Evolutionary conservation across 2,329 filamentous ascomycete genomes (phyloP), one percentile per base, ranked within the genome.

Genomic region (Colletotrichum simmondsii): DNA sequence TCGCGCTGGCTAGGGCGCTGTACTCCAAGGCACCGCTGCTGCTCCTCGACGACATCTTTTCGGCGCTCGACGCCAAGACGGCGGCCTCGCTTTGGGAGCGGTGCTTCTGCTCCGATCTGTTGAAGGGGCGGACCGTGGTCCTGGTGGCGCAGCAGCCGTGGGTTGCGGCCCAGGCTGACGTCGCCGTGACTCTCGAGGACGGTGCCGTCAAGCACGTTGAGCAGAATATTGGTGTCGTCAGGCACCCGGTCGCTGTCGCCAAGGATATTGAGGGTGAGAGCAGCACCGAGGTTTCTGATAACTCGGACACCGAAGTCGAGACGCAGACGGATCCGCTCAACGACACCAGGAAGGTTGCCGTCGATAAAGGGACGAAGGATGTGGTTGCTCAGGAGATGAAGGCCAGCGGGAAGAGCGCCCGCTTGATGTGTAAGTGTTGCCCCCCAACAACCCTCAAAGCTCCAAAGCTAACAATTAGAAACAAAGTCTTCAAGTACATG

Each of bases 41-140:
- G 26, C 81, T 91, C 0, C 84, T 91, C 1, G 89, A 91, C 74
- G 89, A 91, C 71, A 84, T 91, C 3, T 89, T 91, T 74, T 89
- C 89, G 1, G 89, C 89, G 0, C 82, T 91, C 0, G 89, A 91
- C 75, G 85, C 89, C 22, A 89, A 89, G 75, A 91, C 90, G 0
- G 86, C 87, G 1, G 86, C 87, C 19, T 81, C 84, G 3, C 83
- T 92, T 2, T 91, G 89, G 86, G 85, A 88, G 70, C 82, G 86
- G 67, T 90, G 87, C 75, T 91, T 92, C 76, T 90, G 89, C 71
- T 83, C 85, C 59, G 87, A 89, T 60, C 76, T 91, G 30, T 82
- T 91, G 11, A 82, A 82, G 24, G 87, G 86, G 10, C 83, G 89
- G 35, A 91, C 89, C 1, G 84, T 87, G 1, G 85, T 91, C 6